Base-by-base conservation (phyloP, 768 basidiomycete genomes). In the Vararia minispora region DNA sequence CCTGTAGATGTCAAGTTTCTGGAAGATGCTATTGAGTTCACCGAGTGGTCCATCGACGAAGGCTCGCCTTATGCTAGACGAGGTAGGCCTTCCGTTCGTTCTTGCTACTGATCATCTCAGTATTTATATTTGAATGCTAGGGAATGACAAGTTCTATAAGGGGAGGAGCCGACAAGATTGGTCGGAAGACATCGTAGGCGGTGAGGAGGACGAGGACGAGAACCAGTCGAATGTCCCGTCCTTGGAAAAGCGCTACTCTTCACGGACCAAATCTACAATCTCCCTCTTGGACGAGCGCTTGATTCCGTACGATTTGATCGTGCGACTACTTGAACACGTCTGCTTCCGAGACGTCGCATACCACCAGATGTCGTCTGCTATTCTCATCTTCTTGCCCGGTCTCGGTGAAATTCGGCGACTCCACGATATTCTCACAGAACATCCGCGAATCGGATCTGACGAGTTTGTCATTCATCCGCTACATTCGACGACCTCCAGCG, bases 351-450 rank as follows among this genome's bases (percentile, higher is more conserved):
- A 82, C 44, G 45, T 50, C 2, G 45, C 56, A 2, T 69, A 77
- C 37, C 37, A 45, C 12, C 39, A 56, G 1, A 90, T 75, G 59
- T 92, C 90, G 3, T 60, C 74, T 3, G 94, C 94, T 2, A 69
- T 88, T 31, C 65, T 99, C 27, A 65, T 99, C 43, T 99, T 99
- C 60, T 77, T 98, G 73, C 92, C 94, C 17, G 94, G 94, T 28
- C 63, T 99, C 44, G 87, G 79, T 23, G 92, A 95, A 60, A 99
- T 99, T 40, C 77, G 92, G 25, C 76, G 83, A 18, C 57, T 99
- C 45, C 80, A 78, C 49, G 92, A 98, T 49, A 62, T 83, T 33
- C 65, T 98, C 18, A 60, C 64, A 30, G 83, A 84, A 37, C 92
- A 99, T 55, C 64, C 64, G 2, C 49, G 57, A 0, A 94, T 98